A percentile compares a stretch with the other conserved stretches of the same genome.
phyloP scores from a whole-genome alignment of 192 early-diverging fungal species.

The Backusella liffmaniae region DNA sequence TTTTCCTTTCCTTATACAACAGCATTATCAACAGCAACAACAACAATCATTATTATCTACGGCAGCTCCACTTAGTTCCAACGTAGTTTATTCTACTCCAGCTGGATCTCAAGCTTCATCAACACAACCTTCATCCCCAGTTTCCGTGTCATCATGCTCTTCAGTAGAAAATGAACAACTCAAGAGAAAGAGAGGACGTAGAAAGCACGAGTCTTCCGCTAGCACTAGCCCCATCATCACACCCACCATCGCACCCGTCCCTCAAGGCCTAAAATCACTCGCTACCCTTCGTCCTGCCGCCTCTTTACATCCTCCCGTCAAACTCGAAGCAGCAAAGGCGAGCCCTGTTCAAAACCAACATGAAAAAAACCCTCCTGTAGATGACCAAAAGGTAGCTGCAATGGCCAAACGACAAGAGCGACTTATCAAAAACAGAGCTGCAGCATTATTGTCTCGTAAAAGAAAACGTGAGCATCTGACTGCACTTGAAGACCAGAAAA shows the following conservation, averaged over 20 bases:
- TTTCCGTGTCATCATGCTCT: background rate
- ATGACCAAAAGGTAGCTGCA: slow-evolving; percentile 27
- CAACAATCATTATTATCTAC: background rate
- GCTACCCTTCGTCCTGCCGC: background rate
- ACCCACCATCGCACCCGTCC: background rate
- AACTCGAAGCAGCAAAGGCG: background rate
- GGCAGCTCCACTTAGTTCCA: background rate
- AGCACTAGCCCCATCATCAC: background rate
- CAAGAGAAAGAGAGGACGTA: background rate
- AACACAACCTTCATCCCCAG: background rate
- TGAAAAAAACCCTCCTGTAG: background rate
- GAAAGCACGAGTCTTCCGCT: background rate
- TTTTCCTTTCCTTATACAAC: slow-evolving; percentile 1
- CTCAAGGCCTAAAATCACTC: background rate
- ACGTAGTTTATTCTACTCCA: background rate
- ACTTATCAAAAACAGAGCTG: slow-evolving; percentile 92
- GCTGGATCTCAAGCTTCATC: background rate
- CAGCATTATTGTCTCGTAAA: slow-evolving; percentile 83
- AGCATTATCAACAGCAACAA: background rate
- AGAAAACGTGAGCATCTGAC: slow-evolving; percentile 86
- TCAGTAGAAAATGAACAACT: background rate
- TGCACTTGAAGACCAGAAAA: slow-evolving; percentile 42
- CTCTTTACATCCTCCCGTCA: background rate
- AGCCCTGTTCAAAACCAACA: background rate
- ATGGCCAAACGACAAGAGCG: slow-evolving; percentile 80